A percentile compares a stretch with the other conserved stretches of the same genome.
phyloP scores from a whole-genome alignment of 345 rosid genomes.

The Lumnitzera racemosa region DNA sequence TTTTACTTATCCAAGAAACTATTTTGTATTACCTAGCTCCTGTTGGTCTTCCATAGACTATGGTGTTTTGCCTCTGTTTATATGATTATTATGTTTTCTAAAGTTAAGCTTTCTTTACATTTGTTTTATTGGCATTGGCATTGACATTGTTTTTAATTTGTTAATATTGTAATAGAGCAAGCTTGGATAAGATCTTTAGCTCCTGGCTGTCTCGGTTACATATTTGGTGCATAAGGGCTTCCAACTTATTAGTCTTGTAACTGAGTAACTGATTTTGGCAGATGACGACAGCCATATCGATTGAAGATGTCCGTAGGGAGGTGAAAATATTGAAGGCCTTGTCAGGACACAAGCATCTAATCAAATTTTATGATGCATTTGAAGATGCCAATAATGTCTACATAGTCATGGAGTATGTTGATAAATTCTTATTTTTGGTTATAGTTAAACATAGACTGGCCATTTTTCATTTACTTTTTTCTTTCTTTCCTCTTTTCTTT shows the following conservation, averaged over 20 bases:
- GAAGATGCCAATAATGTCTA: slow-evolving; percentile 75
- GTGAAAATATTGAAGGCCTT: slow-evolving; percentile 80
- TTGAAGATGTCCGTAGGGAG: slow-evolving; percentile 95
- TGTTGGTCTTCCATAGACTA: too few relatives aligned
- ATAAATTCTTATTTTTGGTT: slow-evolving; percentile 2
- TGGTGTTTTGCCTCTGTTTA: too few relatives aligned
- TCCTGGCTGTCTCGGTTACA: not conserved
- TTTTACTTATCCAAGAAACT: too few relatives aligned
- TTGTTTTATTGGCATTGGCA: too few relatives aligned
- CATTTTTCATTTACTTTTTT: too few relatives aligned
- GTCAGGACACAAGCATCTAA: slow-evolving; percentile 72
- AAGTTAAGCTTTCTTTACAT: too few relatives aligned
- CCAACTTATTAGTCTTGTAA: slow-evolving; percentile 2
- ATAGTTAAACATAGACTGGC: not conserved
- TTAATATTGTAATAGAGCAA: too few relatives aligned
- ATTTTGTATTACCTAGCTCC: too few relatives aligned
- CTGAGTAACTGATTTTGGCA: slow-evolving; percentile 27
- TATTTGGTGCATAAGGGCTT: not conserved
- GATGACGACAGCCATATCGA: slow-evolving; percentile 83
- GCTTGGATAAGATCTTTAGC: too few relatives aligned
- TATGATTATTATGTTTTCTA: too few relatives aligned
- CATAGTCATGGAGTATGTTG: slow-evolving; percentile 88
- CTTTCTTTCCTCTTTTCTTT: too few relatives aligned
- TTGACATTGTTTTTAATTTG: too few relatives aligned
- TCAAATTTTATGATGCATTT: slow-evolving; percentile 75